phyloP scores from a whole-genome alignment of 192 early-diverging fungal species.

The Entomortierella chlamydospora region DNA sequence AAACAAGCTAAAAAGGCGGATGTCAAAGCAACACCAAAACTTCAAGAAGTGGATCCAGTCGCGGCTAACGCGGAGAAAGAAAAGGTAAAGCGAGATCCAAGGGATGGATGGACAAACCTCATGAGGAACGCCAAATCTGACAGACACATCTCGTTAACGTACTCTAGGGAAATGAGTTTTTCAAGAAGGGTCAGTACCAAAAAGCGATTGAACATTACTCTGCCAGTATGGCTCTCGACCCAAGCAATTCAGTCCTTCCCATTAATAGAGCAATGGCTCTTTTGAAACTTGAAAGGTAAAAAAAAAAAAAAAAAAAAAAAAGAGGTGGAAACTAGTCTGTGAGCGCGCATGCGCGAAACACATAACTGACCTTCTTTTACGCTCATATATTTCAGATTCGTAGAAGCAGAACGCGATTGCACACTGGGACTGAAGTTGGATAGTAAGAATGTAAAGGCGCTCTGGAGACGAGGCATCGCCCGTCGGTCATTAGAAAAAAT shows the following conservation, averaged over 20 bases:
- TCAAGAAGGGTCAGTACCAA: slow-evolving; percentile 63
- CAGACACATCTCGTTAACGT: background rate
- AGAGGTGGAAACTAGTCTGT: too few relatives aligned
- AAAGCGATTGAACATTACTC: slow-evolving; percentile 74
- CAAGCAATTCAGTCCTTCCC: slow-evolving; percentile 65
- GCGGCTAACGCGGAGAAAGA: slow-evolving; percentile 36
- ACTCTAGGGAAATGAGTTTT: slow-evolving; percentile 23
- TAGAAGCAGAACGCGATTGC: slow-evolving; percentile 76
- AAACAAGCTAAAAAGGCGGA: background rate
- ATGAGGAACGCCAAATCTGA: background rate
- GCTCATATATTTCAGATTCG: slow-evolving; percentile 49
- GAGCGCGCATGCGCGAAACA: too few relatives aligned
- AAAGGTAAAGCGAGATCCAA: slow-evolving; percentile 14
- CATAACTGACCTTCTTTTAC: background rate
- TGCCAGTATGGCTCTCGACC: slow-evolving; percentile 70
- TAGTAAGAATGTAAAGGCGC: slow-evolving; percentile 80
- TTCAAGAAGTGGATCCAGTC: background rate
- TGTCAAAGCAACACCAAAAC: background rate
- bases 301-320: too few relatives aligned
- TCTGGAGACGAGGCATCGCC: slow-evolving; percentile 81
- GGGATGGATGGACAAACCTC: background rate
- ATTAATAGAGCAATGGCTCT: slow-evolving; percentile 88
- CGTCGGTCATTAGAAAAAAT: slow-evolving; percentile 61
- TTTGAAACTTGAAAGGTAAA: slow-evolving; percentile 76
- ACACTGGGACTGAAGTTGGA: slow-evolving; percentile 68